Evolutionary conservation across 164 flowering plant genomes (phyloP).

Genomic region (Tinospora cordifolia): DNA sequence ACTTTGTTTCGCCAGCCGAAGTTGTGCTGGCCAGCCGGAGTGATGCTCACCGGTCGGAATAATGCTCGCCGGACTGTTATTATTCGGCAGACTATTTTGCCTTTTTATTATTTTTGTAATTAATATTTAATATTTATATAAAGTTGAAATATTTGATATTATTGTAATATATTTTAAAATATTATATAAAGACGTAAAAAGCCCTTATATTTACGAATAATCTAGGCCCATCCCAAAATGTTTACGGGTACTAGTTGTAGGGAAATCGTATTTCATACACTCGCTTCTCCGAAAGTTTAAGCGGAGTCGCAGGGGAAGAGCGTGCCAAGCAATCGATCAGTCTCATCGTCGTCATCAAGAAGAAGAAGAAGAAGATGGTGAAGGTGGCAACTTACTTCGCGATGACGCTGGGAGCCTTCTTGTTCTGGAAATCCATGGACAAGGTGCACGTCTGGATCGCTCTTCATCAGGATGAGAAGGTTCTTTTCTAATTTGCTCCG

Average conservation of each 20-base stretch:
- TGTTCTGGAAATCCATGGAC: conserved; percentile 84
- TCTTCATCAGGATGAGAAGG: conserved; percentile 93
- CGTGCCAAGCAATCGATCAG: not conserved
- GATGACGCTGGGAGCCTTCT: conserved; percentile 72
- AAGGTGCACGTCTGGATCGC: conserved; percentile 85
- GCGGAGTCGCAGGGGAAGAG: not conserved
- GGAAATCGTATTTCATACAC: conserved; percentile 22
- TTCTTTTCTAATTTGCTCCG: conserved; percentile 8
- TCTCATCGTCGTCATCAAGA: not conserved
- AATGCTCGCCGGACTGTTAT: no score
- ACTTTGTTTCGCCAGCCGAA: no score
- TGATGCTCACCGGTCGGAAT: no score
- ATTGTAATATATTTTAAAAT: no score
- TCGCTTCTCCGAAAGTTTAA: conserved; percentile 6
- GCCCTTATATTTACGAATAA: no score
- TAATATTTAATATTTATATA: no score
- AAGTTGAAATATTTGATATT: no score
- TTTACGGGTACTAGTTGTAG: conserved; percentile 7
- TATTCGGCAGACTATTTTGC: no score
- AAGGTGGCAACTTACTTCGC: conserved; percentile 54
- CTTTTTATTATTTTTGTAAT: no score
- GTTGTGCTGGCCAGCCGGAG: no score
- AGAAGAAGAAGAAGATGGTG: conserved; percentile 49
- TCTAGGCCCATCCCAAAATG: not conserved
- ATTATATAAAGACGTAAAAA: no score